A percentile compares a stretch with the other conserved stretches of the same genome.
Evolutionary conservation across 164 flowering plant genomes (phyloP).

Genomic region (Hamamelis virginiana): DNA sequence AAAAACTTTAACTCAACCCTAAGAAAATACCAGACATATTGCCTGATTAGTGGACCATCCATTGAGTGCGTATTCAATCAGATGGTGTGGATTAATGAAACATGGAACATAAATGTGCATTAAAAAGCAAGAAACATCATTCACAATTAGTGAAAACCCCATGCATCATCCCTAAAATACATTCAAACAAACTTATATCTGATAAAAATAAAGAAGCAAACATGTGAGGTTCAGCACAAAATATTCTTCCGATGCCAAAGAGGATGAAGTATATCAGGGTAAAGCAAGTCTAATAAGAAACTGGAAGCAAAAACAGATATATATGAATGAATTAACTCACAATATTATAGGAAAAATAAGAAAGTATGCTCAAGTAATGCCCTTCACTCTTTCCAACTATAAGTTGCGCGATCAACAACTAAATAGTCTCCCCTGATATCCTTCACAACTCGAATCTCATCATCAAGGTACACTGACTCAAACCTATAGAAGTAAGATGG

Average conservation of each 20-base stretch:
- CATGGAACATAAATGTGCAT: background rate
- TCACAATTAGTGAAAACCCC: background rate
- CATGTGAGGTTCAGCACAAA: background rate
- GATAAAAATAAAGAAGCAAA: no score
- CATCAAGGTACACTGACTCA: constrained; percentile 61
- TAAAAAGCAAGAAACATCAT: background rate
- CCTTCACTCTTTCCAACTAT: constrained; percentile 58
- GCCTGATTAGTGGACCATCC: no score
- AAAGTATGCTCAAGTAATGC: background rate
- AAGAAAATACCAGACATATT: no score
- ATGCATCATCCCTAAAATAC: background rate
- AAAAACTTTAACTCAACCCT: no score
- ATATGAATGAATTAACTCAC: background rate
- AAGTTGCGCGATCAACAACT: constrained; percentile 67
- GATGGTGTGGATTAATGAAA: background rate
- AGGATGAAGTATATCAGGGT: background rate
- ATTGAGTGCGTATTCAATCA: no score
- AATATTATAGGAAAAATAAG: background rate
- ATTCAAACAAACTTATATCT: background rate
- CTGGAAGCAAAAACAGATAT: background rate
- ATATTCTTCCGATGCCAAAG: background rate
- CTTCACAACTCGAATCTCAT: constrained; percentile 64
- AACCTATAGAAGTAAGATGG: constrained; percentile 35
- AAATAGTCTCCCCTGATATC: constrained; percentile 67
- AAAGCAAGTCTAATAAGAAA: background rate